Base-by-base conservation (phyloP, 1,139 yeast genomes). In the Sugiyamaella castrensis region DNA sequence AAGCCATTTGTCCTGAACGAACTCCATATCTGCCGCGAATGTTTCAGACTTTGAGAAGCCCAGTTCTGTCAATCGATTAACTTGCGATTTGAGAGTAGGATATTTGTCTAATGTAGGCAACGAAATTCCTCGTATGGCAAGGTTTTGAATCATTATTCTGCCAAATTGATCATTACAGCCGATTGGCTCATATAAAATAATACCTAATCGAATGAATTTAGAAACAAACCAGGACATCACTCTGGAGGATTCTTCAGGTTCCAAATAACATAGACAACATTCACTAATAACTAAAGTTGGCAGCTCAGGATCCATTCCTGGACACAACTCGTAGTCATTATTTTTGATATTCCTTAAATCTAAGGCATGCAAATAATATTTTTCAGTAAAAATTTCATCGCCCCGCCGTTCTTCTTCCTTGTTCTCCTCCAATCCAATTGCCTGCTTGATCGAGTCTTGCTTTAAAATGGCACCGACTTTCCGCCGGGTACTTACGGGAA, bases 241-340 rank as follows among this genome's bases (percentile, higher is more conserved):
- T 1, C 61, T 47, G 44, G 75, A 73, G 9, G 92, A 78, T 28
- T 77, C 80, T 1, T 67, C 66, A 0, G 87, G 82, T 3, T 79
- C 75, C 53, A 87, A 66, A 62, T 92, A 92, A 64, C 98, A 92
- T 30, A 92, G 71, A 43, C 91, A 91, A 68, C 98, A 92, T 66
- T 92, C 98, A 50, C 95, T 84, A 27, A 92, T 69, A 2, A 91
- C 69, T 8, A 92, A 63, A 0, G 97, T 88, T 1, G 95, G 94
- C 9, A 36, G 15, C n/a, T 36, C 39, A 1, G 63, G 42, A 49
- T 75, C 74, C 32, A 82, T 57, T 4, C 65, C 66, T 1, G 48
- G 44, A 10, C 64, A 54, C 1, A 56, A 37, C 7, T 28, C 30
- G 1, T 48, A 42, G 11, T 53, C 41, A 2, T 40, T 42, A 2